Base-by-base conservation (phyloP, 106 monocot species). In the Amphibolis antarctica region DNA sequence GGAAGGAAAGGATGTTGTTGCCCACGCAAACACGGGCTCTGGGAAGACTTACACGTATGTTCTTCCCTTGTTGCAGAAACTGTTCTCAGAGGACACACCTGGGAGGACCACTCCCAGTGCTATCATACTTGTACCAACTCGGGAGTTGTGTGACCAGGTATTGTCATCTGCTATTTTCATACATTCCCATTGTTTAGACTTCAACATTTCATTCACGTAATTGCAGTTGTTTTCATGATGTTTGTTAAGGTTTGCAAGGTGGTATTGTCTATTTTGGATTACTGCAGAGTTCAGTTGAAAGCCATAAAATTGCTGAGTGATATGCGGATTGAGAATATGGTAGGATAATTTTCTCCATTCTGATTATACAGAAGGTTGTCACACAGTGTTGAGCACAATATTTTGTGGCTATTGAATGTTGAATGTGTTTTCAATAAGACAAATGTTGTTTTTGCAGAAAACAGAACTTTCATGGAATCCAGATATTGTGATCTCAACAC, bases 1-100 rank as follows among this genome's bases (percentile, higher is more conserved):
- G 93, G 80, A 83, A 74, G 93, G 93, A 1, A 93, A 93, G 76
- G 85, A 93, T 85, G 78, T 93, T 24, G 81, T 93, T 21, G 93
- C 88, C 0, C 48, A 83, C 51, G 93, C 88, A 10, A 83, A 88
- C 54, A 93, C 93, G 13, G 93, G 93, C 5, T 93, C 88, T 5
- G 93, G 93, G 19, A 93, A 88, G 68, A 93, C 88, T 12, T 93
- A 82, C 23, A 82, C 85, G 0, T 93, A 93, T 59, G 80, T 93
- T n/a, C 77, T 88, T n/a, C 93, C 88, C 0, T 31, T 93, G 63
- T 78, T 93, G 19, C 93, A 93, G 64, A 93, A 81, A 56, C 71
- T 93, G 1, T 81, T 85, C 61, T 55, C 79, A 0, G 83, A 81
- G 47, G 69, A 26, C 14, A 63, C 66, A 11, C 47, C 64, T 17